Conservation (phyloP, 306 rosid species). For the Cucurbita moschata region DNA sequence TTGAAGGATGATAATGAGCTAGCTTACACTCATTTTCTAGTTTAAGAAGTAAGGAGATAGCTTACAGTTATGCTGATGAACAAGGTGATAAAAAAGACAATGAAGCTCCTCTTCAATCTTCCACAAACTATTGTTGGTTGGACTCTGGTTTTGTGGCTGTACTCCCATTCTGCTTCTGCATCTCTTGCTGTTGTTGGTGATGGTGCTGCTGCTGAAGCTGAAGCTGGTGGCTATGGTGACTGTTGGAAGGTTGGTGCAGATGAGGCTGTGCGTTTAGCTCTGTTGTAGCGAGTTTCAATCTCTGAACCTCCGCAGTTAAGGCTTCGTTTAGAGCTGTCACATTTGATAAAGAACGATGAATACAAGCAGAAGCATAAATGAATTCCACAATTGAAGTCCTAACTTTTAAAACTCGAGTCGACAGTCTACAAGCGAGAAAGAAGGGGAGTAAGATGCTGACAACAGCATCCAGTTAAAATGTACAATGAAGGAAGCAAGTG, state of each 20-base stretch:
- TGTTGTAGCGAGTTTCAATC: conserved; percentile 63
- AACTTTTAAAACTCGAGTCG: not conserved
- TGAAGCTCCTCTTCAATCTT: not conserved
- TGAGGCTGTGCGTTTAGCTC: conserved; percentile 52
- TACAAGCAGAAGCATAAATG: not conserved
- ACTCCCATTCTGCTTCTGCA: conserved; percentile 45
- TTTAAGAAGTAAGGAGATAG: conserved; percentile 2
- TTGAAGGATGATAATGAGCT: not conserved
- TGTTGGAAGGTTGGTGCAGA: conserved; percentile 31
- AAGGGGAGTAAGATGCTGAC: not conserved
- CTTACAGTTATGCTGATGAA: conserved; percentile 1
- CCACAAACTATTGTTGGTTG: conserved; percentile 34
- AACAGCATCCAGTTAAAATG: not conserved
- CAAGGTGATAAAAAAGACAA: not conserved
- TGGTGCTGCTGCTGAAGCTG: conserved; percentile 42
- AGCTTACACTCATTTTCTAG: not conserved
- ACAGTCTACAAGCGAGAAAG: not conserved
- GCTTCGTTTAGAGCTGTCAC: conserved; percentile 78
- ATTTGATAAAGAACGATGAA: conserved; percentile 10
- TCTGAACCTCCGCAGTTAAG: conserved; percentile 80
- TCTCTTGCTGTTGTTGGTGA: conserved; percentile 34
- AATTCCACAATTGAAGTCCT: not conserved
- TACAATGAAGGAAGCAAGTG: not conserved
- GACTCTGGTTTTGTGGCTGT: conserved; percentile 39
- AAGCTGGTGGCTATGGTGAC: conserved; percentile 40